Evolutionary conservation across 176 grass and related monocot genomes (phyloP), one percentile per base, ranked within the genome.

Genomic region (Thalia dealbata): DNA sequence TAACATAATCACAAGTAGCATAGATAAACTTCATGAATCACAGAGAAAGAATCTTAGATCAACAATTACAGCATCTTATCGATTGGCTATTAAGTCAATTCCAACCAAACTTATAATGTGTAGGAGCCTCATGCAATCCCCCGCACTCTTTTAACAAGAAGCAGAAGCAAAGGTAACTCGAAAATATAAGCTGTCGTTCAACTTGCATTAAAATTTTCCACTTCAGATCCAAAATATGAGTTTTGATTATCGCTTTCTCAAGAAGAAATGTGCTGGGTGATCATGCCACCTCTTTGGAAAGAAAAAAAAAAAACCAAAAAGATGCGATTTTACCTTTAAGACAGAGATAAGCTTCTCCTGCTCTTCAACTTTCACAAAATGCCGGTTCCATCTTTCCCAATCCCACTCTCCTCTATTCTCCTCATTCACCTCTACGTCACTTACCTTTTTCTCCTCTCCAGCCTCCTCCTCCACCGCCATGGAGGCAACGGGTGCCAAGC

Each of bases 341-440:
- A 79, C 87, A 52, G 76, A 81, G 61, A 91, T 83, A 23, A 99
- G 81, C 52, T 81, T 72, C 63, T 88, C 87, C 26, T 85, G 87
- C 77, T 88, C 87, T 75, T 93, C 82, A 11, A 88, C 64, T 55
- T 91, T 83, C 12, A 70, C 71, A n/a, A 99, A 93, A 72, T 93
- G 82, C 23, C 64, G 87, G 71, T 86, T 84, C 95, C 95, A 99
- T 81, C 79, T 84, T 59, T 85, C 87, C 95, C 90, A 99, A 84
- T 79, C 82, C 95, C 95, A 99, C 41, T 85, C 85, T 35, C 78
- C 86, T 16, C 75, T 76, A 45, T 79, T 70, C 42, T 89, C 82
- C 68, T 64, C 69, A 67, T 56, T 56, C 35, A 69, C 80, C 38
- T 15, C 43, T 23, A 70, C 74, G 38, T 44, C 67, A 24, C 60